Base-by-base conservation (phyloP, 805 yeast species). In the Spathaspora boniae region DNA sequence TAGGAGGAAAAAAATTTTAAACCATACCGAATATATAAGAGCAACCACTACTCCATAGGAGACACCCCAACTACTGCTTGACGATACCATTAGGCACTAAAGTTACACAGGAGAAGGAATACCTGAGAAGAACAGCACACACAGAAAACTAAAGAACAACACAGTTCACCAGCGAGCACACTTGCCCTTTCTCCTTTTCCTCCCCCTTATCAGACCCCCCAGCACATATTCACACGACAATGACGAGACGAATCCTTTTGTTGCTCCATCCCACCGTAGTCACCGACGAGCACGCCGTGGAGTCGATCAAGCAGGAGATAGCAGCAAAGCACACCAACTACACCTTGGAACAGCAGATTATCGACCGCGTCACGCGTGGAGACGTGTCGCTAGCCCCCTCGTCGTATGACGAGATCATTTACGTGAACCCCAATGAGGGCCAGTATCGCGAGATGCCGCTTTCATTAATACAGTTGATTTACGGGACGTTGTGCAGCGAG, bases 261-360 rank as follows among this genome's bases (percentile, higher is more conserved):
- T 61, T 81, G 33, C 66, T 81, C 36, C 87, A 81, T 49, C 87
- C 87, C 14, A 80, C 84, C 6, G 70, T 76, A 31, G 84, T 80
- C 9, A 74, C 81, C 0, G 70, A 72, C 26, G 81, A 79, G 29
- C 62, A 54, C 4, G 36, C 60, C 14, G 76, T 80, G 14, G 69
- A 61, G 31, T 25, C 42, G 1, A 54, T 62, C 26, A 76, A 77
- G 53, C 40, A 42, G 9, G 40, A 47, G 12, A 50, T 71, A 26
- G 33, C 39, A 12, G 18, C 34, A 4, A 44, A 58, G 22, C 46
- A 51, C 21, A 57, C 66, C 4, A 49, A 65, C 6, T 48, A 42
- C 17, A 45, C 39, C 2, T 47, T 65, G 9, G 60, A 65, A 24
- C 87, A 80, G 52, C 76, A 69, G 33, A 62, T 80, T 16, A 72